Evolutionary conservation across 495 filamentous ascomycete species (phyloP).

Genomic region (Xylaria intraflava): DNA sequence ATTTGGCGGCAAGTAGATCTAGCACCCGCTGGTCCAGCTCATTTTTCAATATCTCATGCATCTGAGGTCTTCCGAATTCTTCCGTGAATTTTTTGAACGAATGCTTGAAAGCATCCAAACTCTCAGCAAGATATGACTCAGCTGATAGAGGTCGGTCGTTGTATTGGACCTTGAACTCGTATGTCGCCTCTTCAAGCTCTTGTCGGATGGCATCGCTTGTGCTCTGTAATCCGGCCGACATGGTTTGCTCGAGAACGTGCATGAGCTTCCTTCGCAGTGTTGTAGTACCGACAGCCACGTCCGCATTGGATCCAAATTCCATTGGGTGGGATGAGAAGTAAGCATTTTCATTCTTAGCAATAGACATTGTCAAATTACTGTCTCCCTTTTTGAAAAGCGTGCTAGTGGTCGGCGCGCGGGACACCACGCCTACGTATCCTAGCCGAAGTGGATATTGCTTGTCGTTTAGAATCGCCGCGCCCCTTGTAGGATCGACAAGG

Average conservation of each 20-base stretch:
- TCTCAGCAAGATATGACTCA: constrained; percentile 92
- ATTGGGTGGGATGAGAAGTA: constrained; percentile 80
- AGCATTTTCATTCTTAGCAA: constrained; percentile 79
- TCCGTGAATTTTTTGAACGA: constrained; percentile 91
- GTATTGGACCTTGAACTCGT: constrained; percentile 99
- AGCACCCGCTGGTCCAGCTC: constrained; percentile 93
- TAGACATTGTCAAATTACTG: constrained; percentile 71
- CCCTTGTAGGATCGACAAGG: constrained; percentile 78
- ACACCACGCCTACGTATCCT: constrained; percentile 96
- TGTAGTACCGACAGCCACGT: constrained; percentile 70
- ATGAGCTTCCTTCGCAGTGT: constrained; percentile 92
- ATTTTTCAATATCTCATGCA: constrained; percentile 80
- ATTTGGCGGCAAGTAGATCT: constrained; percentile 87
- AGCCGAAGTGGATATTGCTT: constrained; percentile 89
- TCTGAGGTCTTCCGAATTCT: constrained; percentile 80
- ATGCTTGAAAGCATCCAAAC: constrained; percentile 94
- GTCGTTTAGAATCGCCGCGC: constrained; percentile 70
- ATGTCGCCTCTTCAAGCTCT: constrained; percentile 93
- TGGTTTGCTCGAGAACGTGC: constrained; percentile 93
- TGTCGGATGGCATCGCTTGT: constrained; percentile 89
- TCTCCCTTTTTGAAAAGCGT: constrained; percentile 79
- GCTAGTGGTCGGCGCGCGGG: constrained; percentile 60
- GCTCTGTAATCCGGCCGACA: constrained; percentile 81
- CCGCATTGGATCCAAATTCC: constrained; percentile 68
- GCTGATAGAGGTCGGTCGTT: constrained; percentile 93